These are phyloP conservation scores for Trichocomaceae sp. DNA, from an alignment of 2,329 filamentous ascomycete genomes.

Conservation along the genomic window DNA sequence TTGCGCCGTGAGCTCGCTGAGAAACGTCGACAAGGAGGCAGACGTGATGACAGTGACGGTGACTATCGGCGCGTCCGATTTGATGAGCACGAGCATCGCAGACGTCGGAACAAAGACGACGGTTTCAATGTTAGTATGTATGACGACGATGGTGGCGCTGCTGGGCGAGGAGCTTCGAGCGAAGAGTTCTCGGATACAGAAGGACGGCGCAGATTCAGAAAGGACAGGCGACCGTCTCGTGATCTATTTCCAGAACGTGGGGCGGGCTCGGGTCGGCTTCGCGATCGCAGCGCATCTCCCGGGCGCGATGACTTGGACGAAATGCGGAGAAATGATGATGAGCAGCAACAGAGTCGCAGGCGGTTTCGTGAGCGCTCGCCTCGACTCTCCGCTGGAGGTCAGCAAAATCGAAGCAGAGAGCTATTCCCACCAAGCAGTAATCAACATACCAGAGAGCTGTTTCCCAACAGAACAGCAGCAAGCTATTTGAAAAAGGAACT, in stretches of 20 bases:
- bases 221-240: slow-evolving; percentile 18
- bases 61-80: slow-evolving; percentile 50
- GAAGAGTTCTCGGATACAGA: slow-evolving; percentile 26
- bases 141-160: slow-evolving; percentile 52
- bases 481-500: slow-evolving; percentile 51
- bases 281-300: slow-evolving; percentile 57
- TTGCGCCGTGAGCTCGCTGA: slow-evolving; percentile 50
- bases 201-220: slow-evolving; percentile 24
- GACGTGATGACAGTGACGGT: slow-evolving; percentile 30
- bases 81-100: slow-evolving; percentile 51
- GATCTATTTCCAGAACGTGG: slow-evolving; percentile 37
- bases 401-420: slow-evolving; percentile 44
- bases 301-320: slow-evolving; percentile 46
- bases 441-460: slow-evolving; percentile 42
- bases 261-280: slow-evolving; percentile 36
- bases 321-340: slow-evolving; percentile 27
- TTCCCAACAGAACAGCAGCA: slow-evolving; percentile 36
- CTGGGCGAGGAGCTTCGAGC: slow-evolving; percentile 8
- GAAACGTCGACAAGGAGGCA: slow-evolving; percentile 32
- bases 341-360: slow-evolving; percentile 31
- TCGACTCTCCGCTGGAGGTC: slow-evolving; percentile 22
- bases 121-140: slow-evolving; percentile 72
- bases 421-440: slow-evolving; percentile 50
- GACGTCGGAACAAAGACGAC: slow-evolving; percentile 41
- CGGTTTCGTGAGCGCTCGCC: slow-evolving; percentile 41